Evolutionary conservation across 371 early-diverging fungal genomes (phyloP), one percentile per base, ranked within the genome.

Genomic region (Mortierella sp.): DNA sequence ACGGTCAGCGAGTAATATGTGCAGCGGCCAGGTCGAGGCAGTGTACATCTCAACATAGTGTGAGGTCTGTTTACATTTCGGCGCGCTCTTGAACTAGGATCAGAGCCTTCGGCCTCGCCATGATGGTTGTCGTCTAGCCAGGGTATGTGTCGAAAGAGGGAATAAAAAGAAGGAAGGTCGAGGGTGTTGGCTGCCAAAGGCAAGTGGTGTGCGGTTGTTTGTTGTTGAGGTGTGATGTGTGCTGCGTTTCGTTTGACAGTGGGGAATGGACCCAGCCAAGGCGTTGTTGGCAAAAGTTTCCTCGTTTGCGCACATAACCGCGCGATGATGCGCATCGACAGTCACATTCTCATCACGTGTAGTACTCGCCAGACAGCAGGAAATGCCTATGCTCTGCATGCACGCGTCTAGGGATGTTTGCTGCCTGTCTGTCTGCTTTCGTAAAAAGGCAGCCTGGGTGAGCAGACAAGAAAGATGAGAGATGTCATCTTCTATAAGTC

Each of bases 21-120:
- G 10, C 19, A 37, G 40, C 21, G 34, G 31, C 16, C 37, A 34
- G 61, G 34, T 34, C 61, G 34, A 19, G 34, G 19, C 19, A 19
- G 34, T 5, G 9, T 31, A 61, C 61, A 61, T 61, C 9, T 34
- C 8, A 34, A 9, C 31, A 61, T 19, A 8, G 6, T 31, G 61
- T 2, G 19, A 34, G 31, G 44, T 51, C 50, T 34, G 24, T 46
- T 34, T 48, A 71, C 51, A 51, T 46, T 50, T 71, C 48, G 34
- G 34, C 50, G 53, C 72, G 34, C 46, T 71, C 71, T 14, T 71
- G 31, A 34, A 71, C 31, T n/a, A 46, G 44, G 31, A 71, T 44
- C 44, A 71, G 71, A 46, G 46, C 48, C 51, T 71, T 71, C 24
- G 21, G 51, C 72, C 71, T 46, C 71, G 71, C 72, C 34, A 71